A percentile compares a stretch with the other conserved stretches of the same genome.
Conservation (phyloP, 805 yeast species). For the Soucietia sequanensis region DNA sequence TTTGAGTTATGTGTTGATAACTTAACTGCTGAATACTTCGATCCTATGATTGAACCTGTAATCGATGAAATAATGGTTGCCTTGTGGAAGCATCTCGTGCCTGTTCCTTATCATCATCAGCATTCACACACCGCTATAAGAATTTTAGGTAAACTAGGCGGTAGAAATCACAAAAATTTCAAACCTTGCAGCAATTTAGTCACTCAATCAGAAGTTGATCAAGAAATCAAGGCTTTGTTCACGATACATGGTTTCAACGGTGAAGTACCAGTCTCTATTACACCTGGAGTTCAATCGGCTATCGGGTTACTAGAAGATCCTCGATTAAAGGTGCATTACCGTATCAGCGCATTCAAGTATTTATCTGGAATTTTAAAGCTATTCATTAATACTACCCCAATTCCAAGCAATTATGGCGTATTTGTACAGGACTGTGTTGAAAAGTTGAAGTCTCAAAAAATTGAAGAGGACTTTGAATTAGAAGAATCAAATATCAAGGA, state of each 20-base stretch:
- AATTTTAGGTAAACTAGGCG: conserved; percentile 93
- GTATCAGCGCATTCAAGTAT: conserved; percentile 76
- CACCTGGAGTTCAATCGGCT: conserved; percentile 83
- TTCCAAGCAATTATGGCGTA: conserved; percentile 43
- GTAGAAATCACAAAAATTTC: conserved; percentile 85
- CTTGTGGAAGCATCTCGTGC: conserved; percentile 84
- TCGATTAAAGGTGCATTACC: conserved; percentile 59
- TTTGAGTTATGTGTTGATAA: conserved; percentile 95
- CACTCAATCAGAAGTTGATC: conserved; percentile 54
- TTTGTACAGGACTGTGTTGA: conserved; percentile 52
- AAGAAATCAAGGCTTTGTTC: conserved; percentile 68
- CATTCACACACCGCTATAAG: conserved; percentile 94
- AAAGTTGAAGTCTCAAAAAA: conserved; percentile 39
- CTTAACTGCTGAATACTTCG: conserved; percentile 92
- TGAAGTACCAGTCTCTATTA: conserved; percentile 67
- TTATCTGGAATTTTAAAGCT: conserved; percentile 64
- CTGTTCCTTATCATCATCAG: conserved; percentile 91
- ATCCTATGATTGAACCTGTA: conserved; percentile 95
- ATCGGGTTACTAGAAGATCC: conserved; percentile 71
- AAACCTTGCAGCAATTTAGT: conserved; percentile 69
- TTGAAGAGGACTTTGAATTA: conserved; percentile 30
- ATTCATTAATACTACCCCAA: conserved; percentile 56
- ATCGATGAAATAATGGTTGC: conserved; percentile 93
- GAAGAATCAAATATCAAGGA: conserved; percentile 48
- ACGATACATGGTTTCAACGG: conserved; percentile 64